Conservation (phyloP, 2,329 filamentous ascomycete genomes). For the Colletotrichum liaoningense region DNA sequence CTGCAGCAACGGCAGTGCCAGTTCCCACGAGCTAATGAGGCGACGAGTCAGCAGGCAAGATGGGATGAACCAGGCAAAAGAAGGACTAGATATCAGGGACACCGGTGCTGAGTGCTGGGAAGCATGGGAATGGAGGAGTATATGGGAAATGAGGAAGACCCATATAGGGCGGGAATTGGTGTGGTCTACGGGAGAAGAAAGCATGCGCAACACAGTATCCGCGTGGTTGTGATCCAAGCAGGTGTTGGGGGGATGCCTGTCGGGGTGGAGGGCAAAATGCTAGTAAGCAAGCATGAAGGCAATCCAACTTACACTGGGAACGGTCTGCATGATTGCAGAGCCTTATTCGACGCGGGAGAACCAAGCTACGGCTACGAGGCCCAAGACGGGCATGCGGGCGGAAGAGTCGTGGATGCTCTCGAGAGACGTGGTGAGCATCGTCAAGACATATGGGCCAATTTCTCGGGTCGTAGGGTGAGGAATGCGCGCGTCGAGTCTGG, state of each 20-base stretch:
- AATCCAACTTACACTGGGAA: conserved; percentile 59
- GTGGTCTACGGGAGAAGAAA: conserved; percentile 10
- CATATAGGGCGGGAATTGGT: not conserved
- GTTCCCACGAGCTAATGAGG: conserved; percentile 67
- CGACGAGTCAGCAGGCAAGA: conserved; percentile 21
- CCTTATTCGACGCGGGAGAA: conserved; percentile 50
- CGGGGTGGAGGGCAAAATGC: conserved; percentile 7
- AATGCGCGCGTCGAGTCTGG: conserved; percentile 22
- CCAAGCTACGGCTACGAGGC: conserved; percentile 2
- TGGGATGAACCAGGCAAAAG: conserved; percentile 1
- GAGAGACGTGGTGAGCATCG: conserved; percentile 35
- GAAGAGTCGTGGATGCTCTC: conserved; percentile 31
- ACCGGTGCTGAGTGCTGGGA: not conserved
- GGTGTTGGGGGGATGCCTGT: conserved; percentile 30
- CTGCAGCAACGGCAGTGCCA: conserved; percentile 71
- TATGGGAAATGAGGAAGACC: conserved; percentile 26
- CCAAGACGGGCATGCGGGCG: conserved; percentile 33
- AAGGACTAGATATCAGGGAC: conserved; percentile 34
- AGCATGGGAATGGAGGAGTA: conserved; percentile 8
- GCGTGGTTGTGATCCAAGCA: not conserved
- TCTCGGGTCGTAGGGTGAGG: conserved; percentile 19
- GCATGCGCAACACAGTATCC: not conserved
- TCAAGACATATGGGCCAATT: conserved; percentile 37
- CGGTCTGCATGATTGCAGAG: conserved; percentile 63
- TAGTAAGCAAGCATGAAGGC: not conserved